phyloP scores from a whole-genome alignment of 2,329 filamentous ascomycete genomes.

The Coleophoma cylindrospora region DNA sequence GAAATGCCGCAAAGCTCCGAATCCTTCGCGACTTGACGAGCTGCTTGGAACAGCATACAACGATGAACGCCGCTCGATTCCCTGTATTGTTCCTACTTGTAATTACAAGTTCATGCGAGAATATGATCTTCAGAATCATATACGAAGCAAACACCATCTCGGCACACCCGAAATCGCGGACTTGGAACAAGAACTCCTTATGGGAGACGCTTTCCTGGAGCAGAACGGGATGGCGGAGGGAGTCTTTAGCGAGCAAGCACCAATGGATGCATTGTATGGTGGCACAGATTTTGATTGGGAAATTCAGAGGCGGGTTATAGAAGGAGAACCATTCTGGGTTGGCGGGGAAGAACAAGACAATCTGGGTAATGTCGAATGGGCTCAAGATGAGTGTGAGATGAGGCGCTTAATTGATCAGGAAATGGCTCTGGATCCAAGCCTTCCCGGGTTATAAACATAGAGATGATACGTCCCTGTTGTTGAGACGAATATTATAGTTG shows the following conservation, averaged over 20 bases:
- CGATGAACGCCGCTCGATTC: constrained; percentile 35
- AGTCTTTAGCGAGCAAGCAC: constrained; percentile 1
- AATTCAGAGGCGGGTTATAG: constrained; percentile 15
- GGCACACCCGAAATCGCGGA: background rate
- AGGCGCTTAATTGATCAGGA: constrained; percentile 19
- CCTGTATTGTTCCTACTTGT: constrained; percentile 46
- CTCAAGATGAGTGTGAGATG: constrained; percentile 22
- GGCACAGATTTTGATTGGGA: constrained; percentile 19
- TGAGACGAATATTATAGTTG: background rate
- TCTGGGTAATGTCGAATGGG: constrained; percentile 12
- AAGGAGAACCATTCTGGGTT: constrained; percentile 22
- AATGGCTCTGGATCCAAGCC: background rate
- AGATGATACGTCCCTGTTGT: background rate
- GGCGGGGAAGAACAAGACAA: constrained; percentile 15
- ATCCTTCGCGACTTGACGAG: constrained; percentile 31
- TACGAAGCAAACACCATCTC: constrained; percentile 36
- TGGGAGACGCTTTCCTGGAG: background rate
- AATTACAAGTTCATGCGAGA: constrained; percentile 49
- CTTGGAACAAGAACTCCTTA: background rate
- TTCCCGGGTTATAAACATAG: background rate
- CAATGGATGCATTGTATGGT: constrained; percentile 1
- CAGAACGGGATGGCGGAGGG: background rate
- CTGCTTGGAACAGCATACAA: constrained; percentile 53
- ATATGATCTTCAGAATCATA: constrained; percentile 52
- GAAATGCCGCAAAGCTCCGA: constrained; percentile 5